Evolutionary conservation across 768 basidiomycete species (phyloP).

Genomic region (Cystobasidium onofrii): DNA sequence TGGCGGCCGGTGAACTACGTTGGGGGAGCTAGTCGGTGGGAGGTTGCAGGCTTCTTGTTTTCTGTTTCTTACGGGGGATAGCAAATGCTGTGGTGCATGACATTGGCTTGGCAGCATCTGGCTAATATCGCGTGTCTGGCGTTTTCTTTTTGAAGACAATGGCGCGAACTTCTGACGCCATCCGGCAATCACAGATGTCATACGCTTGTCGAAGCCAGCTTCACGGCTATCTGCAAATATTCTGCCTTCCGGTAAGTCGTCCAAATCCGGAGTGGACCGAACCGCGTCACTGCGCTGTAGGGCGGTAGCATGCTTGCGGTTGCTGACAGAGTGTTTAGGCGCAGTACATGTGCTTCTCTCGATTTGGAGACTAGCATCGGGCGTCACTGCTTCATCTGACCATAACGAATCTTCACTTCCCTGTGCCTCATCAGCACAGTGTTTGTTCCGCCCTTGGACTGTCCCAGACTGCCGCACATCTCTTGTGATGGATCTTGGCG

Average conservation of each 20-base stretch:
- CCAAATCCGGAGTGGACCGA: neutral
- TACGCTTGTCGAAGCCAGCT: neutral
- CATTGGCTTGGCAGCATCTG: neutral
- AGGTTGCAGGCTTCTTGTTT: neutral
- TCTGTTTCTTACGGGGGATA: neutral
- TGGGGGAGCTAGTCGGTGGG: neutral
- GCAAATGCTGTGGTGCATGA: neutral
- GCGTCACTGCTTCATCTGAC: neutral
- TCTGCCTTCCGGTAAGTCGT: neutral
- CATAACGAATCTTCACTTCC: neutral
- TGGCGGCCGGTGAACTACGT: too few relatives aligned
- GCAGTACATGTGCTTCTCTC: neutral
- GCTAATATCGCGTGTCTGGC: neutral
- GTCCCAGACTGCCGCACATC: neutral
- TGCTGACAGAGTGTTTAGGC: neutral
- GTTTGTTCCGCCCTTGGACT: too few relatives aligned
- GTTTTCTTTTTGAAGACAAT: neutral
- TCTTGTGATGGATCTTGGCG: neutral
- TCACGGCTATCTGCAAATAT: neutral
- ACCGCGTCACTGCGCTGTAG: neutral
- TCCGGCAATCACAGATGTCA: neutral
- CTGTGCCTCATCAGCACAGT: neutral
- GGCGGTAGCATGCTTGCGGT: neutral
- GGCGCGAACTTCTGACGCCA: neutral
- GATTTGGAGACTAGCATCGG: neutral